Percentiles rank a stretch among this genome's conserved stretches.
Evolutionary conservation across 2,329 filamentous ascomycete genomes (phyloP).

Genomic region (Didymella sp.): DNA sequence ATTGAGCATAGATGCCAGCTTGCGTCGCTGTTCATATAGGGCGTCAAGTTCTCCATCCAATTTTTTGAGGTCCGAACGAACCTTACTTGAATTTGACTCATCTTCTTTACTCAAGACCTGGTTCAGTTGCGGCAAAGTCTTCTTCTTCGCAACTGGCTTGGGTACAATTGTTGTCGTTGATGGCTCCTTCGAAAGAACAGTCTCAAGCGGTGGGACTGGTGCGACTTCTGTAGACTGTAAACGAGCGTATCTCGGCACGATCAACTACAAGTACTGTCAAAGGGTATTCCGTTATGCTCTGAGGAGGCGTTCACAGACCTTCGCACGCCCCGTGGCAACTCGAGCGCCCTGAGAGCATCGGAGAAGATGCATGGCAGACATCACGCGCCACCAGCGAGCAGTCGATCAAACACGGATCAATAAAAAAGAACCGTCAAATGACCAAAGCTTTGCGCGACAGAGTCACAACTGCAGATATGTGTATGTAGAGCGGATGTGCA

Average conservation of each 20-base stretch:
- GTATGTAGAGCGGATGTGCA: not conserved
- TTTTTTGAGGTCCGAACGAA: not conserved
- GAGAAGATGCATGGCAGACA: constrained; percentile 10
- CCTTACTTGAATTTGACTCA: not conserved
- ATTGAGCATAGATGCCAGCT: not conserved
- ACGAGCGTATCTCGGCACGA: not conserved
- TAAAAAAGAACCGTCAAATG: no score
- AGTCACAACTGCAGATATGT: not conserved
- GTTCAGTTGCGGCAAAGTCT: not conserved
- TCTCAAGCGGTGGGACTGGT: not conserved
- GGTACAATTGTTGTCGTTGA: no score
- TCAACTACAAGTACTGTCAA: not conserved
- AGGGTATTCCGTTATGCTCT: not conserved
- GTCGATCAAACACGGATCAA: not conserved
- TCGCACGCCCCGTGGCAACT: constrained; percentile 13
- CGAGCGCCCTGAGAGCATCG: constrained; percentile 14
- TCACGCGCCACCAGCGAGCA: not conserved
- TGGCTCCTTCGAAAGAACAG: not conserved
- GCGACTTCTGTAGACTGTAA: constrained; percentile 7
- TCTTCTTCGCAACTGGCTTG: not conserved
- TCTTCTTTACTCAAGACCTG: not conserved
- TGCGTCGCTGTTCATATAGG: not conserved
- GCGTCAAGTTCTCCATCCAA: not conserved
- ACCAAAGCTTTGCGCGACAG: no score
- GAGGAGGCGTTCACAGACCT: constrained; percentile 3